Base-by-base conservation (phyloP, 495 filamentous ascomycete species). In the Letharia columbiana region DNA sequence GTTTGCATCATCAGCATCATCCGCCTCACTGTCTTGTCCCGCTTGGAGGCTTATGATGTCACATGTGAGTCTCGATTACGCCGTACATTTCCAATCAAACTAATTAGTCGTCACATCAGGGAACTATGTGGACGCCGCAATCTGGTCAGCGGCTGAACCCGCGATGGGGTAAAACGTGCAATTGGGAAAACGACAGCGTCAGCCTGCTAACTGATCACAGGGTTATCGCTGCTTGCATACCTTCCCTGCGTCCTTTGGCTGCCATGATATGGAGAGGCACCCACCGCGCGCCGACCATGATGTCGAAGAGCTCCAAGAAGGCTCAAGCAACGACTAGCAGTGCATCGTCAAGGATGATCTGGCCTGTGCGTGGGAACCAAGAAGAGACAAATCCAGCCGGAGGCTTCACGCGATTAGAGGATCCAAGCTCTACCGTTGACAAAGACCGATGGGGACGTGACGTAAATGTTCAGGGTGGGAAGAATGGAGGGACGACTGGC, bases 211-310 rank as follows among this genome's bases (percentile, higher is more conserved):
- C 35, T 4, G 13, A 18, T 56, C 17, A 4, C 28, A 56, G 52
- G 28, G 82, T 77, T 60, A 75, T 81, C 44, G 76, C 78, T 35
- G 81, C 77, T 23, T 81, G 77, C 68, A 69, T 79, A 8, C 78
- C 78, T n/a, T 75, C 76, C 9, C 71, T 80, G 20, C 73, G 77
- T 15, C 76, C 78, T 8, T 72, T 81, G 9, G 65, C 79, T 41
- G 56, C 67, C 1, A 31, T 56, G 13, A n/a, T 63, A 7, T 62
- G 66, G 47, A 62, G 47, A 44, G 60, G 60, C 42, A 69, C 23
- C 41, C 61, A 63, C 18, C 44, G 41, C 40, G 68, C 37, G 31
- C 62, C 52, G 12, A 62, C 56, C n/a, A 20, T 50, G 1, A 33
- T 61, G 31, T 39, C 64, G 52, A 64, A 64, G 37, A 61, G 28